phyloP scores from a whole-genome alignment of 83 land plant genomes.

The Thuja plicata region DNA sequence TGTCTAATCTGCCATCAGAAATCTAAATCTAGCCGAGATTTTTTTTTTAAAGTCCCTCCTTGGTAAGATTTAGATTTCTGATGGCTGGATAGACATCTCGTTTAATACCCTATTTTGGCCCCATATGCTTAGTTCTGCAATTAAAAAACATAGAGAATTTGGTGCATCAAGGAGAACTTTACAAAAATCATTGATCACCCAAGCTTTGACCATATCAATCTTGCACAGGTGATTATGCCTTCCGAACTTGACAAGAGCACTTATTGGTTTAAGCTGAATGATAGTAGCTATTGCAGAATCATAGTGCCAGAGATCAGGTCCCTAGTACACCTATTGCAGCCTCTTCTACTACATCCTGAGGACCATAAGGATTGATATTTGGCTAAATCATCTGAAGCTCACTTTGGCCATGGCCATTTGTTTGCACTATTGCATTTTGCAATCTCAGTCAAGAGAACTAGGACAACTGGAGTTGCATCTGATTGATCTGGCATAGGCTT shows the following conservation, averaged over 20 bases:
- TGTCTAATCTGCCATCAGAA: too few species aligned
- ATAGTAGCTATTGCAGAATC: constrained; percentile 56
- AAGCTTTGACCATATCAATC: constrained; percentile 82
- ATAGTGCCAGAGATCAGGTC: constrained; percentile 63
- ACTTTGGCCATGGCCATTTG: constrained; percentile 75
- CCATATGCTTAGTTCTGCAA: constrained; percentile 65
- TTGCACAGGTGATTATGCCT: constrained; percentile 71
- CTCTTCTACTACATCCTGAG: constrained; percentile 64
- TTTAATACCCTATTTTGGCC: constrained; percentile 90
- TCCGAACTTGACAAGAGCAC: constrained; percentile 74
- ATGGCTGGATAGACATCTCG: too few species aligned
- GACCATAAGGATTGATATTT: constrained; percentile 81
- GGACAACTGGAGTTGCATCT: constrained; percentile 66
- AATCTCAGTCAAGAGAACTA: constrained; percentile 57
- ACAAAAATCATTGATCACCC: constrained; percentile 59
- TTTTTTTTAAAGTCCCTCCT: too few species aligned
- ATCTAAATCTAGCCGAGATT: too few species aligned
- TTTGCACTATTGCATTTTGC: constrained; percentile 69
- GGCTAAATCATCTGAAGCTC: constrained; percentile 69
- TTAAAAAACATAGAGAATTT: constrained; percentile 47
- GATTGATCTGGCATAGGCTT: constrained; percentile 86
- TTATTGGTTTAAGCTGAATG: constrained; percentile 66
- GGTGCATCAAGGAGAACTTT: constrained; percentile 58
- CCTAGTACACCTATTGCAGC: constrained; percentile 53
- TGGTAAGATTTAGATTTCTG: too few species aligned